Conservation (phyloP, 441 rosid species). For the Adansonia grandidieri region DNA sequence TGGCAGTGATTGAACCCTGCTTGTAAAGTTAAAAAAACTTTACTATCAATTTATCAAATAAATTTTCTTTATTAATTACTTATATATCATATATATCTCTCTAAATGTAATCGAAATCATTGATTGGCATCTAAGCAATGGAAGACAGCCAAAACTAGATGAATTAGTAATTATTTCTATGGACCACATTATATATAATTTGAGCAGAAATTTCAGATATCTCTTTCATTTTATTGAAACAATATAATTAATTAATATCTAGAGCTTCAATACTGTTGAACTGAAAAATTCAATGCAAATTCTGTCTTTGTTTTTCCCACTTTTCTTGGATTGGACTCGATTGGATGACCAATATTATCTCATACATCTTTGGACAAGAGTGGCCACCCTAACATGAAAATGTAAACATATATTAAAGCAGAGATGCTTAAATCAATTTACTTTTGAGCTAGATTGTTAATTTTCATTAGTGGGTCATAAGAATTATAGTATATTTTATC, state of each 20-base stretch:
- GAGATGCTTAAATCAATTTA: constrained; percentile 17
- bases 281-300: constrained; percentile 8
- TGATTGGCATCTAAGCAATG: constrained; percentile 23
- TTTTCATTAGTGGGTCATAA: constrained; percentile 15
- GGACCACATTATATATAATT: background rate
- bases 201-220: background rate
- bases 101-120: background rate
- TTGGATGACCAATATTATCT: constrained; percentile 9
- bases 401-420: constrained; percentile 20
- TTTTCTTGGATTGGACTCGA: background rate
- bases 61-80: background rate
- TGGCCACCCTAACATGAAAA: constrained; percentile 21
- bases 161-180: background rate
- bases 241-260: background rate
- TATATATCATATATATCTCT: background rate
- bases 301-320: background rate
- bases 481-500: background rate
- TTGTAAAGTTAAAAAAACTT: too few species aligned
- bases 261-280: too few species aligned
- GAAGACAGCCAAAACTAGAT: constrained; percentile 6
- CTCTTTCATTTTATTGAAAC: background rate
- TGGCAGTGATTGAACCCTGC: too few species aligned
- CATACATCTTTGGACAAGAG: constrained; percentile 21
- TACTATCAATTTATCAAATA: too few species aligned
- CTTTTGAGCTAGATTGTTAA: background rate